Base-by-base conservation (phyloP, 192 early-diverging fungal genomes). In the Podila horticola region DNA sequence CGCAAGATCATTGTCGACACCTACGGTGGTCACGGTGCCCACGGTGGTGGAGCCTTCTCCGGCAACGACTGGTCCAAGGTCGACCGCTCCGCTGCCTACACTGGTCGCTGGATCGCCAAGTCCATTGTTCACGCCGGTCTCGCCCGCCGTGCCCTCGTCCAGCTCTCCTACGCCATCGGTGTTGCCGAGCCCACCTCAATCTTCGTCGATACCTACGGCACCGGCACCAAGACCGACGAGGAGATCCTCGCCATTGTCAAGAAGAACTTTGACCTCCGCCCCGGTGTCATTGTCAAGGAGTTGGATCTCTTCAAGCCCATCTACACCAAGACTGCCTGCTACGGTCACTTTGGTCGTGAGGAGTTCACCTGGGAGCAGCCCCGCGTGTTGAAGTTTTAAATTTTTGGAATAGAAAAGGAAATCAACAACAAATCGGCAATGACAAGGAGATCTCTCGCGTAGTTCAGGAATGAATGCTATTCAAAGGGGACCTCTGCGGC, bases 21-120 rank as follows among this genome's bases (percentile, higher is more conserved):
- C 72, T 97, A 96, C 87, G 96, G 96, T 72, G 96, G 96, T 84
- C 95, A 95, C 87, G 94, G 93, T 87, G 95, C 95, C 74, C 95
- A 97, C 91, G 96, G 84, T 66, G 84, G 98, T 82, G 98, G 98
- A 92, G 97, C 96, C 85, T 98, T 99, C 94, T 98, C 96, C 71
- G 98, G 98, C 70, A 99, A 99, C 92, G 98, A 98, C 90, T 98
- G 95, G 93, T 97, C 95, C 93, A 98, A 98, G 94, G 97, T 99
- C 82, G 96, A 97, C 86, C 95, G 98, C 87, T 97, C 96, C 48
- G 97, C 96, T 81, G 97, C 97, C 71, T 99, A 98, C 88, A 94
- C 97, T 59, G 84, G 79, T 69, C 95, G 97, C 77, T 98, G 96
- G 94, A 94, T 99, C 81, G 96, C 98, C 88, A 98, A 99, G 93